Percentiles rank a stretch among this genome's conserved stretches.
Evolutionary conservation across 257 asterid species (phyloP).

Genomic region (Solanum arcanum): DNA sequence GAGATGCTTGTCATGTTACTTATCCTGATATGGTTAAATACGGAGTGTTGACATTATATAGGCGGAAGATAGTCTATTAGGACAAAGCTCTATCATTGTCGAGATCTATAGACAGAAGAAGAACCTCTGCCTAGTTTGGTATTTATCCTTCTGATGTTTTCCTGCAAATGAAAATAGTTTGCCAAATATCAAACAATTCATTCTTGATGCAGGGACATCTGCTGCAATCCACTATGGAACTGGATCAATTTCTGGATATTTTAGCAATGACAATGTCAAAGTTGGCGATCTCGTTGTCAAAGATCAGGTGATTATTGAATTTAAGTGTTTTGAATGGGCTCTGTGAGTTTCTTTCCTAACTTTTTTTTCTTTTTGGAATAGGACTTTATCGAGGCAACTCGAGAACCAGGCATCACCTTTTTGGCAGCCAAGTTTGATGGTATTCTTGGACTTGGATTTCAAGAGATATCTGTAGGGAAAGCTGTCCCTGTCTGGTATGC

Average conservation of each 20-base stretch:
- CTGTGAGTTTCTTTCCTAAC: background rate
- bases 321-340: background rate
- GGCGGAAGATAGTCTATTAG: background rate
- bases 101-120: background rate
- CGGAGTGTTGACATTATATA: background rate
- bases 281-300: slow-evolving; percentile 58
- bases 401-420: slow-evolving; percentile 72
- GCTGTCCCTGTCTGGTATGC: slow-evolving; percentile 79
- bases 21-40: background rate
- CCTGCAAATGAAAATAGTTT: background rate
- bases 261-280: slow-evolving; percentile 58
- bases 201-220: slow-evolving; percentile 53
- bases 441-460: slow-evolving; percentile 89
- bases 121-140: background rate
- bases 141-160: background rate
- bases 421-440: slow-evolving; percentile 92
- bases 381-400: slow-evolving; percentile 88
- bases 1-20: background rate
- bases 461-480: slow-evolving; percentile 75
- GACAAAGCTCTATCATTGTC: background rate
- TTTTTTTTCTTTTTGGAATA: slow-evolving; percentile 3
- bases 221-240: slow-evolving; percentile 82
- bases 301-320: slow-evolving; percentile 44
- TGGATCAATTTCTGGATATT: slow-evolving; percentile 87
- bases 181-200: background rate